Base-by-base conservation (phyloP, 1,284 basidiomycete genomes). In the Fomitopsis betulina region DNA sequence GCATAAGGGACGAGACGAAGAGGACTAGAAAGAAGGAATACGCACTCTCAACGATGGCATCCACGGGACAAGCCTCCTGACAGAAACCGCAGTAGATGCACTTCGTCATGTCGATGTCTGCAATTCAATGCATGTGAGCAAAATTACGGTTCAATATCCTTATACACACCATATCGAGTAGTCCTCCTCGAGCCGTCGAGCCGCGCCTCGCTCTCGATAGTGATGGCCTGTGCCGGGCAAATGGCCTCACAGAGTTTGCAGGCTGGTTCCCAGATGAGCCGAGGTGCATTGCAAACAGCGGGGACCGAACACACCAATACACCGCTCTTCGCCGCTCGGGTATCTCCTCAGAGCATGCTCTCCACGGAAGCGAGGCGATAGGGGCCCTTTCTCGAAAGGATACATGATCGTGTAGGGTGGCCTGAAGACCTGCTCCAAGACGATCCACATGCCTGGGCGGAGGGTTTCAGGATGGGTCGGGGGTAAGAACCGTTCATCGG, bases 211-310 rank as follows among this genome's bases (percentile, higher is more conserved):
- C 93, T 95, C 79, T 99, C 97, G 70, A 99, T 99, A 30, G 97
- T 99, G 73, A 99, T 99, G 19, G 97, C 97, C 75, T 98, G 97
- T 27, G 97, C 97, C 45, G 97, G 96, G 76, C 96, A 99, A 68
- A 99, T 99, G 49, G 97, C 96, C 75, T 99, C 97, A 72, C 97
- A 99, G 27, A 99, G 86, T 76, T 99, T 99, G 80, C 97, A 99
- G 40, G 97, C 96, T 96, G 21, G 33, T 62, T 58, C 63, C 43
- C 5, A 33, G 38, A 57, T 23, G 38, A 51, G 57, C 35, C 30
- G 61, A 23, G 56, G 53, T 27, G 25, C 51, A 39, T 30, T 13
- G 32, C 45, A 17, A n/a, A 19, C 27, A 55, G 43, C 27, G 27
- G 32, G 25, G 47, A 37, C 37, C 47, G 45, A 45, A 75, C 82